These are phyloP conservation scores for Metarhizium humberi DNA, from an alignment of 2,329 filamentous ascomycete genomes.

Conservation along the genomic window DNA sequence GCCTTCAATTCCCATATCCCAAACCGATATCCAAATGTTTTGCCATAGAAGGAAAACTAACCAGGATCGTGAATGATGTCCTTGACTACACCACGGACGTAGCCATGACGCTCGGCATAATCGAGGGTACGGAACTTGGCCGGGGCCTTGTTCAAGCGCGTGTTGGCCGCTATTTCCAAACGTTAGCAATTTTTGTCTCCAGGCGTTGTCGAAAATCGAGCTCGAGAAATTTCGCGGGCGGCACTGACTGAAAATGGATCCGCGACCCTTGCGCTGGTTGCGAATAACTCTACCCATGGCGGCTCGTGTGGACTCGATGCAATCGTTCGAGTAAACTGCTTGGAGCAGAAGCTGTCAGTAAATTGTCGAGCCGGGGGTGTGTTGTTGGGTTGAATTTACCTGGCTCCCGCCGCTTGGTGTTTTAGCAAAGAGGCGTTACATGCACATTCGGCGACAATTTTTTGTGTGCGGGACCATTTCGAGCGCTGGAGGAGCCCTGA, in stretches of 20 bases:
- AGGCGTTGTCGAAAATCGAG: constrained; percentile 14
- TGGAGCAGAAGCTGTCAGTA: constrained; percentile 6
- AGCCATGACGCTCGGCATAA: constrained; percentile 93
- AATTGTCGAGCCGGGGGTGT: constrained; percentile 9
- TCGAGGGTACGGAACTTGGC: constrained; percentile 95
- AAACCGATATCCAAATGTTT: constrained; percentile 9
- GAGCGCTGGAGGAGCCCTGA: constrained; percentile 22
- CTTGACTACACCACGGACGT: constrained; percentile 95
- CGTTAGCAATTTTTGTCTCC: constrained; percentile 19
- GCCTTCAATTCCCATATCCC: constrained; percentile 11
- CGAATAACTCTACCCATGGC: constrained; percentile 53
- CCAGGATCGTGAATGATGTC: constrained; percentile 99
- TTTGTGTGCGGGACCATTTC: constrained; percentile 26
- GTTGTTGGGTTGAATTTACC: constrained; percentile 22
- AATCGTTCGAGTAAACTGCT: constrained; percentile 23
- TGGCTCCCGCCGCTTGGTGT: constrained; percentile 32
- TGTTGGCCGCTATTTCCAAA: constrained; percentile 56
- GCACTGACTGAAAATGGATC: constrained; percentile 47
- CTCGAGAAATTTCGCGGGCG: constrained; percentile 13
- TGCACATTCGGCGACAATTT: constrained; percentile 21
- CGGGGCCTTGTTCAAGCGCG: constrained; percentile 77
- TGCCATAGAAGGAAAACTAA: constrained; percentile 17
- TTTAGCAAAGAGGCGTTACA: constrained; percentile 22
- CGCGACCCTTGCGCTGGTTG: constrained; percentile 55
- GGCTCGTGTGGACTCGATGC: constrained; percentile 26